Evolutionary conservation across 1,284 basidiomycete genomes (phyloP).

Genomic region (Cryptococcus hybrid): DNA sequence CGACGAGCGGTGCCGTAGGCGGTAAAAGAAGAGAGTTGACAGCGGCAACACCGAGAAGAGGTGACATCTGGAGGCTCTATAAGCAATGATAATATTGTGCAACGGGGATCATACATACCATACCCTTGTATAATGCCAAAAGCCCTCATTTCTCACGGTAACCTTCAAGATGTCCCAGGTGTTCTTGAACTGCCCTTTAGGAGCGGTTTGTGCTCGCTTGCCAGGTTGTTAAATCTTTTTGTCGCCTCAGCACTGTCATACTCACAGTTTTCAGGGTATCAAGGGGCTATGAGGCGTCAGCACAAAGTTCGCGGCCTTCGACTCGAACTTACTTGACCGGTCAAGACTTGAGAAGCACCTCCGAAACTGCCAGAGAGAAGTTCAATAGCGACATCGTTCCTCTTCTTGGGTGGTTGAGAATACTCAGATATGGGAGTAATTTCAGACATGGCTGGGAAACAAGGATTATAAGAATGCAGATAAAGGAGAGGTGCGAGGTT

Average conservation of each 20-base stretch:
- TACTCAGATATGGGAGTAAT: slow-evolving; percentile 15
- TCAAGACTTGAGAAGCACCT: slow-evolving; percentile 61
- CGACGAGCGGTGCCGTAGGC: slow-evolving; percentile 80
- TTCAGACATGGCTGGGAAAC: slow-evolving; percentile 10
- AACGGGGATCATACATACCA: slow-evolving; percentile 5
- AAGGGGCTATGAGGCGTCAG: slow-evolving; percentile 47
- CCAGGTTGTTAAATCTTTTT: neutral
- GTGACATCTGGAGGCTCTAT: slow-evolving; percentile 62
- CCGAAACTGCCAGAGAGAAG: slow-evolving; percentile 50
- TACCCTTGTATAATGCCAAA: slow-evolving; percentile 92
- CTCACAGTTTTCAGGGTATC: slow-evolving; percentile 73
- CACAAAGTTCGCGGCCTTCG: neutral
- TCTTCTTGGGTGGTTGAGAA: slow-evolving; percentile 35
- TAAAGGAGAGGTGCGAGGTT: neutral
- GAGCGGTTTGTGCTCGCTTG: slow-evolving; percentile 53
- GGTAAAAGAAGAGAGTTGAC: slow-evolving; percentile 92
- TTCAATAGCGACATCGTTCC: slow-evolving; percentile 45
- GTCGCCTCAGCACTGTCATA: neutral
- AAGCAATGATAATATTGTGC: neutral
- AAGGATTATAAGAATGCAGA: neutral
- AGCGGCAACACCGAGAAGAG: slow-evolving; percentile 89
- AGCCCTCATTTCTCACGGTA: slow-evolving; percentile 81
- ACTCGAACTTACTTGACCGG: slow-evolving; percentile 62
- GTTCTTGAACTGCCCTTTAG: slow-evolving; percentile 66
- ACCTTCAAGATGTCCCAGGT: slow-evolving; percentile 82